Base-by-base conservation (phyloP, 192 early-diverging fungal genomes). In the Radiomyces spectabilis region DNA sequence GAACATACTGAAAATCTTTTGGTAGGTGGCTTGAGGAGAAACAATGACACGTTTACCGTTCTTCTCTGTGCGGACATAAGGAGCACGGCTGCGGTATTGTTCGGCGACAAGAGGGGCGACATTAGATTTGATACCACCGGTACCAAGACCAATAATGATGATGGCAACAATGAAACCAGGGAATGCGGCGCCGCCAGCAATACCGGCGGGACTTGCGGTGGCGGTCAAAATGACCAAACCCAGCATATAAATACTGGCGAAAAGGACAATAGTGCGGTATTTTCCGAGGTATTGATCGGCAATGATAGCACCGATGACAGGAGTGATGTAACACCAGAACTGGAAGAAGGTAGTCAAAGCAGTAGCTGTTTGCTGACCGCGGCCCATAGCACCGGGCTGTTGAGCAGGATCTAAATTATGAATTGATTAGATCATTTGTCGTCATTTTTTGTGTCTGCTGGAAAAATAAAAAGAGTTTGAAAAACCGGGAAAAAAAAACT, bases 1-100 rank as follows among this genome's bases (percentile, higher is more conserved):
- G 66, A 93, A 93, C 81, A 80, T 87, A 60, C 85, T 86, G 71
- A 90, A 93, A 39, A 93, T 84, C 12, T 74, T 78, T 71, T 91
- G 85, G 30, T 85, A 62, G 1, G 88, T 88, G 45, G 84, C 71
- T 58, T 73, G 70, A 40, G 84, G 83, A 57, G 82, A 77, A 6
- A 88, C 77, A 38, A 87, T 75, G 12, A 86, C 85, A 16, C 63
- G 66, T 18, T 78, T 65, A 7, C 83, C 85, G 26, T 59, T 76
- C 40, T 74, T 75, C 24, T 79, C 65, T 32, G 56, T 78, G 48
- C 76, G 81, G 51, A 87, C 75, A 40, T 71, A 84, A n/a, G 81
- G 66, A 15, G 73, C 64, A 51, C 65, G 73, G 4, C 71, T 74
- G 3, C 51, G 59, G 51, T 76, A 72, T 63, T 91, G 88, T 50